Base-by-base conservation (phyloP, 345 rosid genomes). In the Eucalyptus pumila region DNA sequence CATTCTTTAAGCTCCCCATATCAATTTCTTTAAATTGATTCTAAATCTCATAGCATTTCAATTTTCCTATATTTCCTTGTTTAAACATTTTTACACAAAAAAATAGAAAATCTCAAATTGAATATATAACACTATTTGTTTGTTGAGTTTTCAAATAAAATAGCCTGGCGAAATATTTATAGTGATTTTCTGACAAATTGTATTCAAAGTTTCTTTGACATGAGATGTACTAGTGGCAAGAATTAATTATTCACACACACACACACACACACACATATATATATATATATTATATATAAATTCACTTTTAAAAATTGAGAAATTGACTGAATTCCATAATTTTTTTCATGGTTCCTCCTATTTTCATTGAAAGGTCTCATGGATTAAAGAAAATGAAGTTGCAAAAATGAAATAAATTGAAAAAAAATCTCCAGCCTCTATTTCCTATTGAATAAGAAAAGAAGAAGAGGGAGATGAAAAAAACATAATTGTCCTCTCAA, bases 321-420 rank as follows among this genome's bases (percentile, higher is more conserved):
- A 5, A 34, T 2, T 11, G 0, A 19, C 0, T 0, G 23, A 72
- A 37, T 72, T 37, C 3, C 0, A 0, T 34, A 40, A 69, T 67
- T 1, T 0, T 67, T 72, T 72, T 34, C 3, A 72, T 5, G 44
- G 2, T 32, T 69, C 23, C 21, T 23, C 26, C 14, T 40, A 34
- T 4, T 72, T 72, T 34, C 45, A 37, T 2, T 6, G 83, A 76
- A 37, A 37, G 5, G 26, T 19, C 5, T 6, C 47, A 6, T 21
- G 27, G 47, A 76, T 76, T 19, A 76, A 19, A 6, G 17, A 21
- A 19, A 21, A 19, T 3, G 40, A 76, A 76, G 45, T 76, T 76
- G 8, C 8, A 11, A 37, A 37, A 2, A 11, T 21, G 45, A 76
- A 37, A 76, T 37, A 10, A 37, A 76, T 19, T 76, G 58, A 76